A percentile compares a stretch with the other conserved stretches of the same genome.
phyloP scores from a whole-genome alignment of 2,329 filamentous ascomycete species.

The Fusarium mundagurra region DNA sequence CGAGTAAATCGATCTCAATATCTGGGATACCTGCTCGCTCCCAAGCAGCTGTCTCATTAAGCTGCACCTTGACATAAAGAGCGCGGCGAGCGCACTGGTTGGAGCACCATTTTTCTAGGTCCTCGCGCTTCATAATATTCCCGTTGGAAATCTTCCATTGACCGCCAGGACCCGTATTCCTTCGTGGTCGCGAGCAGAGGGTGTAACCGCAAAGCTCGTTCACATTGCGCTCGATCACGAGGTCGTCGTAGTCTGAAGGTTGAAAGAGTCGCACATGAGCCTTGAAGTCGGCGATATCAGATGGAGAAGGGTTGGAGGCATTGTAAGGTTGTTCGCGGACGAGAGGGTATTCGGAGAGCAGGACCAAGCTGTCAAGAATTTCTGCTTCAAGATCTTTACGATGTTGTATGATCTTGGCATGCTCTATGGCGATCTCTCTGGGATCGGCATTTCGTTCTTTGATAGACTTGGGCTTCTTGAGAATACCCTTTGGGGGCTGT shows the following conservation, averaged over 20 bases:
- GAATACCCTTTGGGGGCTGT: slow-evolving; percentile 62
- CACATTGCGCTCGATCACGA: slow-evolving; percentile 89
- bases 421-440: slow-evolving; percentile 77
- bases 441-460: slow-evolving; percentile 50
- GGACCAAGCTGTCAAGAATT: slow-evolving; percentile 77
- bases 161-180: slow-evolving; percentile 64
- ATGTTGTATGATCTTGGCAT: slow-evolving; percentile 83
- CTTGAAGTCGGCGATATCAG: slow-evolving; percentile 74
- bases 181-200: slow-evolving; percentile 75
- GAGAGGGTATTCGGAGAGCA: slow-evolving; percentile 70
- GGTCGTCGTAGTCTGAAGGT: slow-evolving; percentile 86
- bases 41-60: slow-evolving; percentile 87
- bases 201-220: slow-evolving; percentile 84
- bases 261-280: slow-evolving; percentile 77
- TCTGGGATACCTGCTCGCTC: slow-evolving; percentile 71
- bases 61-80: slow-evolving; percentile 87
- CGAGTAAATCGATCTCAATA: slow-evolving; percentile 69
- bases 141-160: slow-evolving; percentile 72
- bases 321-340: slow-evolving; percentile 46
- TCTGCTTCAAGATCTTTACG: slow-evolving; percentile 80
- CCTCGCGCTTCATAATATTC: slow-evolving; percentile 74
- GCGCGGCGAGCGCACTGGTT: slow-evolving; percentile 80
- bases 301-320: slow-evolving; percentile 60
- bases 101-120: slow-evolving; percentile 89
- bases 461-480: slow-evolving; percentile 62